Evolutionary conservation across 2,329 filamentous ascomycete species (phyloP).

Genomic region (Rhytidhysteron rufulum): DNA sequence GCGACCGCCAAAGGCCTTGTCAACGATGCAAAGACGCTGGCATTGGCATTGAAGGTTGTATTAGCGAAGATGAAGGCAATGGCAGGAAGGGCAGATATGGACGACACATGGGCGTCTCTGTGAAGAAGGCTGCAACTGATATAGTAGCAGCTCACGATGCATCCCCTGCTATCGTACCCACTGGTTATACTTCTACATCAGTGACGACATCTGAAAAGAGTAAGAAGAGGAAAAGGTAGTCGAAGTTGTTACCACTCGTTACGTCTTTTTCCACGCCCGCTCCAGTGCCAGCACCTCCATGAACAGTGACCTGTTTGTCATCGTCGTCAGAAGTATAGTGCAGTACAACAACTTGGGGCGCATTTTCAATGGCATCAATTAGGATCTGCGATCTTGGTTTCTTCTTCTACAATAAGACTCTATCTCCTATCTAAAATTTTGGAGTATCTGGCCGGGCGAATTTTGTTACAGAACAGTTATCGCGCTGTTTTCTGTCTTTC

Average conservation of each 20-base stretch:
- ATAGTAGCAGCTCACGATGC: conserved; percentile 31
- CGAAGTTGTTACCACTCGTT: too few relatives aligned
- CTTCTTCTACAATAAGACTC: too few relatives aligned
- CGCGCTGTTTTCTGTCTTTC: too few relatives aligned
- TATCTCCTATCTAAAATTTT: background rate
- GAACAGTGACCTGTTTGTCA: too few relatives aligned
- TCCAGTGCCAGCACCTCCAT: too few relatives aligned
- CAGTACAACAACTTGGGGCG: too few relatives aligned
- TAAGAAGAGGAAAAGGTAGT: conserved; percentile 66
- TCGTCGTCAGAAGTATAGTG: too few relatives aligned
- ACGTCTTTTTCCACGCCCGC: too few relatives aligned
- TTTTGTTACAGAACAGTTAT: too few relatives aligned
- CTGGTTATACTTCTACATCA: conserved; percentile 14
- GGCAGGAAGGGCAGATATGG: conserved; percentile 91
- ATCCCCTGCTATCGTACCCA: conserved; percentile 15
- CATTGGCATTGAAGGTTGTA: conserved; percentile 85
- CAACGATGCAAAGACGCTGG: conserved; percentile 94
- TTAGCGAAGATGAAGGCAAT: conserved; percentile 97
- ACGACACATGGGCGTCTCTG: conserved; percentile 63
- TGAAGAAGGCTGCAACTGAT: conserved; percentile 53
- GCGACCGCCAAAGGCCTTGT: conserved; percentile 92
- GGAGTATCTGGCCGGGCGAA: background rate
- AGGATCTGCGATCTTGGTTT: too few relatives aligned
- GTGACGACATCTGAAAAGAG: conserved; percentile 50
- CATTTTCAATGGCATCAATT: too few relatives aligned